These are phyloP conservation scores for Ophiosphaerella herpotricha DNA, from an alignment of 2,329 filamentous ascomycete genomes.

Conservation along the genomic window DNA sequence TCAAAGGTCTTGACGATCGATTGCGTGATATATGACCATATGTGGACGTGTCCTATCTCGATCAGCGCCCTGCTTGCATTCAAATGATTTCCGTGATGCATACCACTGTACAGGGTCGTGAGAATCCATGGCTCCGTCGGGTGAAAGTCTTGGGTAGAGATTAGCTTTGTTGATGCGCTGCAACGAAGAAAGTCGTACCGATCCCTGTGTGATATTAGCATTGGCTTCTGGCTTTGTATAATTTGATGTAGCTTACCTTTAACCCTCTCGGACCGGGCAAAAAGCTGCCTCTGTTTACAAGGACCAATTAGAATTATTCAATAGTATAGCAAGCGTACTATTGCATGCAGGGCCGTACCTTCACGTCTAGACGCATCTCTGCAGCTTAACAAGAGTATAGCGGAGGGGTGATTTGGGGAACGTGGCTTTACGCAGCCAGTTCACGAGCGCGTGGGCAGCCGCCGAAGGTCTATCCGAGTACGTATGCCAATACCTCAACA, in stretches of 20 bases:
- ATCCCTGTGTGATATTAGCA: conserved; percentile 41
- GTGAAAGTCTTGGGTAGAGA: conserved; percentile 81
- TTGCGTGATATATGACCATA: conserved; percentile 83
- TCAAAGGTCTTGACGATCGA: conserved; percentile 99
- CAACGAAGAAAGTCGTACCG: conserved; percentile 29
- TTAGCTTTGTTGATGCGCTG: conserved; percentile 19
- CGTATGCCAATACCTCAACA: not conserved
- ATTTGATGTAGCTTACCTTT: conserved; percentile 56
- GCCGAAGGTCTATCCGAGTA: conserved; percentile 1
- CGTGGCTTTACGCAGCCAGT: conserved; percentile 48
- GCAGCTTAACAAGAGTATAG: conserved; percentile 30
- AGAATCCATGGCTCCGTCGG: conserved; percentile 93
- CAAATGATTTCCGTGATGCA: conserved; percentile 13
- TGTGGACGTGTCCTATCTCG: conserved; percentile 87
- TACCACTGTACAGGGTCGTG: conserved; percentile 95
- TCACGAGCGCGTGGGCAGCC: conserved; percentile 23
- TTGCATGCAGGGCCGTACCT: conserved; percentile 36
- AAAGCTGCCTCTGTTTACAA: conserved; percentile 72
- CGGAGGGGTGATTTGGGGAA: conserved; percentile 41
- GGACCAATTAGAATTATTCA: conserved; percentile 45
- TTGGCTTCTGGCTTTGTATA: conserved; percentile 2
- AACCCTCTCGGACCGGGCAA: conserved; percentile 90
- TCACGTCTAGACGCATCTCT: conserved; percentile 54
- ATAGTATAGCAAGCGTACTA: not conserved
- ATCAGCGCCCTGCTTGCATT: conserved; percentile 28